phyloP scores from a whole-genome alignment of 2,329 filamentous ascomycete species.

The Colletotrichum cordylinicola region DNA sequence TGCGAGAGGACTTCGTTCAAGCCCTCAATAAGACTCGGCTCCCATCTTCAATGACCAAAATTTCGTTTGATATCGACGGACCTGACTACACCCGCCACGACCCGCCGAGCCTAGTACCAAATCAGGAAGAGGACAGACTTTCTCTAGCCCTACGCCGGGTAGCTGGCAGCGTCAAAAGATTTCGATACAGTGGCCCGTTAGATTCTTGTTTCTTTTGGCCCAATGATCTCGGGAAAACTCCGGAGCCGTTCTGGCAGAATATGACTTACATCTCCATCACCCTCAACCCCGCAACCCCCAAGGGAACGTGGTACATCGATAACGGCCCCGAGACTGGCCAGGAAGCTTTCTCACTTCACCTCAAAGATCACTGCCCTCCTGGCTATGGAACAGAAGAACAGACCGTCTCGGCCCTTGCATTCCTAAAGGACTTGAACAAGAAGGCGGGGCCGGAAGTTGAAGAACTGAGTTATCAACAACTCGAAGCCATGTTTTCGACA shows the following conservation, averaged over 20 bases:
- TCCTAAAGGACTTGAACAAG: fast-evolving
- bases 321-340: neutral
- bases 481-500: no score
- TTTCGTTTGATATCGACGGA: neutral
- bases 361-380: neutral
- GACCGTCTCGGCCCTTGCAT: neutral
- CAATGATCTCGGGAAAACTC: neutral
- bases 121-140: neutral
- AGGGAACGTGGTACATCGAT: neutral
- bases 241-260: neutral
- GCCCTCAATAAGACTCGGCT: neutral
- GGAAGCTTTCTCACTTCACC: neutral
- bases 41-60: neutral
- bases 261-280: neutral
- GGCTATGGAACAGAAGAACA: neutral
- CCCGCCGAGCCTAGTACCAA: neutral
- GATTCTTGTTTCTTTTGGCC: neutral
- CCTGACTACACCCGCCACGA: neutral
- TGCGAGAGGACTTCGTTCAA: neutral
- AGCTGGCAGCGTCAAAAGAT: neutral
- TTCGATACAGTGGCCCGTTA: neutral
- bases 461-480: neutral
- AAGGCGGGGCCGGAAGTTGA: neutral
- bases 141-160: neutral
- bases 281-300: neutral